Conservation (phyloP, 2,329 filamentous ascomycete species). For the Pseudogymnoascus sp. region DNA sequence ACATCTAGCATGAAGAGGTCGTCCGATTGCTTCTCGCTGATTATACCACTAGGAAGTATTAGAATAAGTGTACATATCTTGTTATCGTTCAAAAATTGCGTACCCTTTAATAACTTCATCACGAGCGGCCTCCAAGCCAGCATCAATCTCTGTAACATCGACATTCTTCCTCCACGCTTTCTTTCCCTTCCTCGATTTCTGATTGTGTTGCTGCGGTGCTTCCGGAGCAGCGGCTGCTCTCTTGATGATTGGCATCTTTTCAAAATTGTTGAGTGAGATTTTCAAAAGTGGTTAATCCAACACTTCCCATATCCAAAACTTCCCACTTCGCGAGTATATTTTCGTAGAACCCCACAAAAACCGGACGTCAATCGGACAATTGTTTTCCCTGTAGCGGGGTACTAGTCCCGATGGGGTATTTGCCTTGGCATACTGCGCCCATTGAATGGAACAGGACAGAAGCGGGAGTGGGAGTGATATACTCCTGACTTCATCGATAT, state of each 20-base stretch:
- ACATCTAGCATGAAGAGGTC: slow-evolving; percentile 82
- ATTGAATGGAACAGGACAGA: slow-evolving; percentile 7
- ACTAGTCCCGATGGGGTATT: background rate
- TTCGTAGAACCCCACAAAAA: slow-evolving; percentile 7
- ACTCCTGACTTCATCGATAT: slow-evolving; percentile 9
- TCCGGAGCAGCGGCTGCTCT: slow-evolving; percentile 38
- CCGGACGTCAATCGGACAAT: background rate
- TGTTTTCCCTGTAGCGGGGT: background rate
- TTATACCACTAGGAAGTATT: slow-evolving; percentile 57
- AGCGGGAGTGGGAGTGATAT: slow-evolving; percentile 5
- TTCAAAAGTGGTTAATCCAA: slow-evolving; percentile 1
- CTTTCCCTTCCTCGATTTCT: slow-evolving; percentile 93
- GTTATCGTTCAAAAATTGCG: slow-evolving; percentile 13
- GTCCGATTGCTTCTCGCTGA: slow-evolving; percentile 73
- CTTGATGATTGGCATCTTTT: slow-evolving; percentile 28
- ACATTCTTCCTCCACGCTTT: slow-evolving; percentile 99
- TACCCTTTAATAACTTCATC: slow-evolving; percentile 89
- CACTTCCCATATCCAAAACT: slow-evolving; percentile 8
- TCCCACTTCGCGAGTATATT: slow-evolving; percentile 1
- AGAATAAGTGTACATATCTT: slow-evolving; percentile 5
- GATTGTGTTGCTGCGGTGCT: slow-evolving; percentile 73
- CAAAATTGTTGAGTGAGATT: slow-evolving; percentile 9
- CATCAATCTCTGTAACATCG: slow-evolving; percentile 77
- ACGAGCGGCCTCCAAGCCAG: slow-evolving; percentile 75
- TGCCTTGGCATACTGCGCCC: slow-evolving; percentile 7